These are phyloP conservation scores for Areca catechu DNA, from an alignment of 176 grass and related monocot genomes.

Conservation along the genomic window DNA sequence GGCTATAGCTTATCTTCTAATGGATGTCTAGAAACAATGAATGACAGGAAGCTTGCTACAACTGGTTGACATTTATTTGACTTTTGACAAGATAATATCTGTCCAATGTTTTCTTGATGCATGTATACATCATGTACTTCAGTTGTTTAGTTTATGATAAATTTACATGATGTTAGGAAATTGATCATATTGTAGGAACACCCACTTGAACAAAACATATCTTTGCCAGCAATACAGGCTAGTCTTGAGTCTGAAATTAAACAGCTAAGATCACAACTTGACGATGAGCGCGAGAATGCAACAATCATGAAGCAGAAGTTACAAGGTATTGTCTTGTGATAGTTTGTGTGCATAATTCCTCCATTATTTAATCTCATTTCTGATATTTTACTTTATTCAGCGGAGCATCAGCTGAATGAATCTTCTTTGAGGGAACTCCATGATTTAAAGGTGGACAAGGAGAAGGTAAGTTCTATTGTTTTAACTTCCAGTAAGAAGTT, in stretches of 20 bases:
- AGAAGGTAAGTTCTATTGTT: slow-evolving; percentile 33
- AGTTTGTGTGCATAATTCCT: background rate
- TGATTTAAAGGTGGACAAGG: slow-evolving; percentile 58
- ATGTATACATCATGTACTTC: too few relatives aligned
- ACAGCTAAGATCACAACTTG: slow-evolving; percentile 54
- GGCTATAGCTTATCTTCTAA: too few relatives aligned
- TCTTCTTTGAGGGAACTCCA: slow-evolving; percentile 58
- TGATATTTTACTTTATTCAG: slow-evolving; percentile 32
- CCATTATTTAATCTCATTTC: slow-evolving; percentile 18
- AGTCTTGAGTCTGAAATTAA: slow-evolving; percentile 74
- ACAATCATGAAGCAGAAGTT: slow-evolving; percentile 40
- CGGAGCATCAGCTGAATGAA: slow-evolving; percentile 51
- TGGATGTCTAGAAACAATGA: too few relatives aligned
- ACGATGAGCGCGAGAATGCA: slow-evolving; percentile 39
- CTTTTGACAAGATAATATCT: too few relatives aligned
- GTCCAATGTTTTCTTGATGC: too few relatives aligned
- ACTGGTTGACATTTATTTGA: too few relatives aligned
- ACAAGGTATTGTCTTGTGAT: slow-evolving; percentile 45
- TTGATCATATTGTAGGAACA: slow-evolving; percentile 46
- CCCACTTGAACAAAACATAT: slow-evolving; percentile 37
- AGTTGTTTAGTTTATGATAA: too few relatives aligned
- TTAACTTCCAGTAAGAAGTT: slow-evolving; percentile 1
- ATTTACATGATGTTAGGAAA: slow-evolving; percentile 17
- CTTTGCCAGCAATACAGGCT: slow-evolving; percentile 29
- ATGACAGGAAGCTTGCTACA: too few relatives aligned